A percentile compares a stretch with the other conserved stretches of the same genome.
Evolutionary conservation across 192 early-diverging fungal species (phyloP).

Genomic region (Rhizophagus prolifer): DNA sequence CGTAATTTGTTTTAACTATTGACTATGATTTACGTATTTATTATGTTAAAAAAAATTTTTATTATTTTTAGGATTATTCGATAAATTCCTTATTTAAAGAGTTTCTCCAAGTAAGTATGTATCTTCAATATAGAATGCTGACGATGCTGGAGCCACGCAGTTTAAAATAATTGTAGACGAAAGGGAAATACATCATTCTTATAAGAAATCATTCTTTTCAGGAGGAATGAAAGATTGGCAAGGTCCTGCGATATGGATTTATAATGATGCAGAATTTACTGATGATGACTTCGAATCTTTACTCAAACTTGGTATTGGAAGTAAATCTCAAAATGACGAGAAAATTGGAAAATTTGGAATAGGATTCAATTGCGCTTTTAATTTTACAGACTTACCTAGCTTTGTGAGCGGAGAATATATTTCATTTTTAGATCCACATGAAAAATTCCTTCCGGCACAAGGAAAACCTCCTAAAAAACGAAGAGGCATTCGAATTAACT

Average conservation of each 20-base stretch:
- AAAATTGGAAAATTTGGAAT: background rate
- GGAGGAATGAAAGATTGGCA: constrained; percentile 28
- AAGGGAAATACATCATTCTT: background rate
- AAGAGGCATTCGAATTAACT: background rate
- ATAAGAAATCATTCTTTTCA: background rate
- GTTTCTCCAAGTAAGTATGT: background rate
- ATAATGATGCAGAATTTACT: constrained; percentile 30
- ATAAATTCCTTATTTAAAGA: background rate
- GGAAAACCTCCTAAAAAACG: background rate
- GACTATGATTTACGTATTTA: background rate
- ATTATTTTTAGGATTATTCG: background rate
- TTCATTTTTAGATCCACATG: constrained; percentile 32
- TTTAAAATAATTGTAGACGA: constrained; percentile 23
- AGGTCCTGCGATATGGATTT: constrained; percentile 33
- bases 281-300: constrained; percentile 17
- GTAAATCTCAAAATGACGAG: background rate
- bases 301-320: constrained; percentile 26
- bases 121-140: constrained; percentile 30
- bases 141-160: constrained; percentile 22
- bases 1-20: background rate
- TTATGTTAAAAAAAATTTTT: background rate
- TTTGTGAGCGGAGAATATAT: constrained; percentile 23
- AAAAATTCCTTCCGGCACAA: constrained; percentile 9
- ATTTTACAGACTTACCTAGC: constrained; percentile 29
- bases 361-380: constrained; percentile 23